phyloP scores from a whole-genome alignment of 495 filamentous ascomycete genomes.

The Penicillium macrosclerotiorum region DNA sequence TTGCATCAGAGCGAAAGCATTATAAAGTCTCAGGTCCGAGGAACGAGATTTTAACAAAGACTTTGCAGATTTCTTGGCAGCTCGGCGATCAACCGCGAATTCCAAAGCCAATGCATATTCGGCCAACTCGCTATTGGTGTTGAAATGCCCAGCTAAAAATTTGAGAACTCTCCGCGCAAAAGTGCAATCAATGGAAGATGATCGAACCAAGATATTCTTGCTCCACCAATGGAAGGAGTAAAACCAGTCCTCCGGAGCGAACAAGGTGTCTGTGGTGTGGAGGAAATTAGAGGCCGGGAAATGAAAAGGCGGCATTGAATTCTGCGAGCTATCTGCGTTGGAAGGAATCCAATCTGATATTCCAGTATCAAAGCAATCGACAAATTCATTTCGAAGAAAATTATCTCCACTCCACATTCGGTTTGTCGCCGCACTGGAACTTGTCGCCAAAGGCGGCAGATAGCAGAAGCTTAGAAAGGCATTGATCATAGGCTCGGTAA shows the following conservation, averaged over 20 bases:
- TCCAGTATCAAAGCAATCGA: slow-evolving; percentile 21
- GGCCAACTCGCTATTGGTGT: slow-evolving; percentile 53
- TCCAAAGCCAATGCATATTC: slow-evolving; percentile 73
- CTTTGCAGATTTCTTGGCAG: slow-evolving; percentile 72
- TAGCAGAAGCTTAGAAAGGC: slow-evolving; percentile 68
- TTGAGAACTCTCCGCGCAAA: slow-evolving; percentile 57
- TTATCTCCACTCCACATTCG: slow-evolving; percentile 41
- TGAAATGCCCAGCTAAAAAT: slow-evolving; percentile 44
- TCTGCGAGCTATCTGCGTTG: slow-evolving; percentile 3
- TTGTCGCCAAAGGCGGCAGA: slow-evolving; percentile 50
- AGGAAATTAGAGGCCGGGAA: slow-evolving; percentile 36
- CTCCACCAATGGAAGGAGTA: slow-evolving; percentile 36
- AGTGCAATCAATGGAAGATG: slow-evolving; percentile 27
- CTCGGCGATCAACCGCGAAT: slow-evolving; percentile 50
- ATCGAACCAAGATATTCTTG: slow-evolving; percentile 8
- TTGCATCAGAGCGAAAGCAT: slow-evolving; percentile 75
- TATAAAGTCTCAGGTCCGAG: slow-evolving; percentile 68
- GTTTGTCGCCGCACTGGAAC: slow-evolving; percentile 19
- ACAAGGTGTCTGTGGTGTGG: slow-evolving; percentile 38
- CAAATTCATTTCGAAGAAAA: slow-evolving; percentile 46
- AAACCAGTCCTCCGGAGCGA: slow-evolving; percentile 42
- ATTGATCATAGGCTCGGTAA: slow-evolving; percentile 52
- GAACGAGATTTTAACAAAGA: slow-evolving; percentile 64
- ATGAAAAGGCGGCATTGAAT: slow-evolving; percentile 11
- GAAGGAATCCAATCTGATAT: slow-evolving; percentile 29